Conservation (phyloP, 2,329 filamentous ascomycete genomes). For the Leptographium procerum region DNA sequence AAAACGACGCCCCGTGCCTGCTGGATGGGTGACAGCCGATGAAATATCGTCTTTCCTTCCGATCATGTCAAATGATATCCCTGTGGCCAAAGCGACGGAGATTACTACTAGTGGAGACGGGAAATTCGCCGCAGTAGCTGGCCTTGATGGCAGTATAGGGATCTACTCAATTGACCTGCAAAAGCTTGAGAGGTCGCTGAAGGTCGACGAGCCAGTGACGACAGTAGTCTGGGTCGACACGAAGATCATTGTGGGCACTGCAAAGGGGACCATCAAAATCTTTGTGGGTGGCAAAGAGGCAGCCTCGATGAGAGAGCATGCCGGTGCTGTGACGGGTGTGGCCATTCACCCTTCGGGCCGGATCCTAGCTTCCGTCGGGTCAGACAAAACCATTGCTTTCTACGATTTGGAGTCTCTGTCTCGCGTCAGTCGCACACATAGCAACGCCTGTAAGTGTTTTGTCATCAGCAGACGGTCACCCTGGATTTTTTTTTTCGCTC, state of each 20-base stretch:
- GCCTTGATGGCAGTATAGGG: constrained; percentile 60
- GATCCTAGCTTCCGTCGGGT: constrained; percentile 75
- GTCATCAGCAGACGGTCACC: not conserved
- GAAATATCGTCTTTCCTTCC: constrained; percentile 44
- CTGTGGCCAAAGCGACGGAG: constrained; percentile 37
- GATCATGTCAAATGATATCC: constrained; percentile 31
- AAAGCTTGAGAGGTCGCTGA: constrained; percentile 54
- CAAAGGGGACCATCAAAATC: constrained; percentile 68
- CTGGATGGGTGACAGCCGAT: constrained; percentile 72
- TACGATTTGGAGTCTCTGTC: constrained; percentile 65
- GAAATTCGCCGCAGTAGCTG: constrained; percentile 57
- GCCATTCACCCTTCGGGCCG: constrained; percentile 73
- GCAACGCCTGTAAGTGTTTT: constrained; percentile 57
- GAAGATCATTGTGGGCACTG: constrained; percentile 61
- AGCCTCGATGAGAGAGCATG: constrained; percentile 66
- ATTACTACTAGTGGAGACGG: constrained; percentile 40
- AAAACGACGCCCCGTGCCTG: constrained; percentile 77
- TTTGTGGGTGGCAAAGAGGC: constrained; percentile 61
- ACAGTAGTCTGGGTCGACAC: constrained; percentile 52
- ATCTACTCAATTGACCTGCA: constrained; percentile 64
- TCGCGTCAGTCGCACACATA: constrained; percentile 67
- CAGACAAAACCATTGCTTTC: constrained; percentile 85
- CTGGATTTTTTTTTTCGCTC: not conserved
- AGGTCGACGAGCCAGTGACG: constrained; percentile 58
- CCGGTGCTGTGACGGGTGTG: constrained; percentile 66